These are phyloP conservation scores for Ustulina deusta DNA, from an alignment of 2,329 filamentous ascomycete species.

Conservation along the genomic window DNA sequence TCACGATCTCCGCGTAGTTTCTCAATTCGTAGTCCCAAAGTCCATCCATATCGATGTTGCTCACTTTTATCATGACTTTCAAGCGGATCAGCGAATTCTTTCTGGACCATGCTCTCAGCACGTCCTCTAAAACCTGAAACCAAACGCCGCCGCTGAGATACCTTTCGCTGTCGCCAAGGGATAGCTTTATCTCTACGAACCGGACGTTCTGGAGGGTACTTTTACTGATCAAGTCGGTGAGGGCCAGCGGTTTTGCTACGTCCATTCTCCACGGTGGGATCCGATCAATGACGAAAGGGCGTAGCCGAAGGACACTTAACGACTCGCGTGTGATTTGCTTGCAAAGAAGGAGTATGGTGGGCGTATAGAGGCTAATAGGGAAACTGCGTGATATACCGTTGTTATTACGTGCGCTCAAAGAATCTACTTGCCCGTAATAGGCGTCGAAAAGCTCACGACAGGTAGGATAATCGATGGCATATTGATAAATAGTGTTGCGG, in stretches of 20 bases:
- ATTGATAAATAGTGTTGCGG: constrained; percentile 53
- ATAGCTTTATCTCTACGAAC: constrained; percentile 50
- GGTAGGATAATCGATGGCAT: constrained; percentile 47
- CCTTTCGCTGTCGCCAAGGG: constrained; percentile 47
- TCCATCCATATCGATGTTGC: constrained; percentile 37
- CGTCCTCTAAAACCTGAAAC: constrained; percentile 45
- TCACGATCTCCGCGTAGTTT: constrained; percentile 41
- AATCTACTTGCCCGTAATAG: constrained; percentile 48
- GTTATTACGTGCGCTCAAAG: constrained; percentile 30
- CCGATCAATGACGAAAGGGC: constrained; percentile 51
- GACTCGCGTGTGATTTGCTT: constrained; percentile 52
- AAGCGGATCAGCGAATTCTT: constrained; percentile 48
- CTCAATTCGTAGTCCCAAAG: constrained; percentile 45
- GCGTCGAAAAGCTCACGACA: constrained; percentile 48
- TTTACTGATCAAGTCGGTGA: constrained; percentile 49
- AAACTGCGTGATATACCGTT: constrained; percentile 21
- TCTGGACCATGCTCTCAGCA: constrained; percentile 46
- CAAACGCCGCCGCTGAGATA: constrained; percentile 48
- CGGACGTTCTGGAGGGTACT: constrained; percentile 51
- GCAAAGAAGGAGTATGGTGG: constrained; percentile 53
- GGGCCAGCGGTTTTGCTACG: constrained; percentile 41
- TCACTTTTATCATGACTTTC: constrained; percentile 50
- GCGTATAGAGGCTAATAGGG: constrained; percentile 44
- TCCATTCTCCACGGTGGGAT: constrained; percentile 53
- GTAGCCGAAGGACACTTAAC: constrained; percentile 46